Evolutionary conservation across 1,139 yeast genomes (phyloP), one percentile per base, ranked within the genome.

Genomic region (Debaryomyces nepalensis): DNA sequence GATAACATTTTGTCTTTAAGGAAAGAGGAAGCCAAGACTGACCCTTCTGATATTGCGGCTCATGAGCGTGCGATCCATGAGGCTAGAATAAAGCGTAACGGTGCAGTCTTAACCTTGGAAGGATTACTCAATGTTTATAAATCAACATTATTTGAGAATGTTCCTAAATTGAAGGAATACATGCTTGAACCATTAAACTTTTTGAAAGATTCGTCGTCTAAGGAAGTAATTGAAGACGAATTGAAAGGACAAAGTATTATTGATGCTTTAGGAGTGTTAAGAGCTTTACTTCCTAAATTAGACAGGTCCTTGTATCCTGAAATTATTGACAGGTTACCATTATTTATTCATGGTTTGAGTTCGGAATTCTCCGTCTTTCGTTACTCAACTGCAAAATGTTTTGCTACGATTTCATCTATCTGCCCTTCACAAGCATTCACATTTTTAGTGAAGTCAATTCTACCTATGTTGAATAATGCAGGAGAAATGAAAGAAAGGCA

Each of bases 381-480:
- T 37, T 93, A 88, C 61, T 85, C 97, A 0, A 83, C 96, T 1
- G 93, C 99, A 2, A 89, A 89, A 62, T 87, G 96, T 51, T 77
- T 93, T 56, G 93, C 98, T 0, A 80, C 88, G 0, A 72, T 91
- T 23, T 85, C 97, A 48, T 76, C 82, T n/a, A 82, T 81, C 2
- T 70, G 82, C 40, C 91, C 97, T 3, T 74, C 87, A 0, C 70
- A 73, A 33, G 89, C 90, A 1, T 87, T 95, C 61, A 84, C 95
- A 4, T 81, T 82, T 50, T 72, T 91, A 48, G 93, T 95, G n/a
- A 83, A 84, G 49, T 70, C 78, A 8, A 75, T 93, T 2, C 66
- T 95, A 32, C 97, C 98, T 1, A 75, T 88, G 78, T 70, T 93
- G 54, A 82, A 82, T 51, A 89, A 86, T 63, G 89, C 95, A 0